Conservation (phyloP, 441 rosid species). For the Raphanus hybrid region DNA sequence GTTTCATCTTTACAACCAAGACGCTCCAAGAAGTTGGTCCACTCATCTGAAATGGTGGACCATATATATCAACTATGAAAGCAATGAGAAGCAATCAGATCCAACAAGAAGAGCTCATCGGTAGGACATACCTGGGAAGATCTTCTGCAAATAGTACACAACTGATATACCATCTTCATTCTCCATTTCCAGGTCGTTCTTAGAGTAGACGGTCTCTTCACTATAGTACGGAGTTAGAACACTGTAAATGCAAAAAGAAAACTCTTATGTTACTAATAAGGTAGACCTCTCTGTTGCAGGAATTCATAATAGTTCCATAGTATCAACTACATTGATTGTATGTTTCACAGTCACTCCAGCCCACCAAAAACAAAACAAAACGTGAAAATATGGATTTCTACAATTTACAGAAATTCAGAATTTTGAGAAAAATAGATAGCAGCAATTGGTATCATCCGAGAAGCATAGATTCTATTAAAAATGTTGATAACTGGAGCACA, state of each 20-base stretch:
- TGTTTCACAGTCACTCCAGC: conserved; percentile 3
- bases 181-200: conserved; percentile 91
- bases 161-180: conserved; percentile 98
- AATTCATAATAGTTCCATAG: conserved; percentile 15
- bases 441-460: conserved; percentile 3
- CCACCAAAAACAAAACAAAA: background rate
- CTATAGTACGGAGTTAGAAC: conserved; percentile 98
- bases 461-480: conserved; percentile 1
- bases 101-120: conserved; percentile 26
- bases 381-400: background rate
- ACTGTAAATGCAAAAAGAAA: conserved; percentile 54
- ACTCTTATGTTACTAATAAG: conserved; percentile 17
- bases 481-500: conserved; percentile 29
- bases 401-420: background rate
- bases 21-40: conserved; percentile 96
- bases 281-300: conserved; percentile 15
- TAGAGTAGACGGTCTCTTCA: conserved; percentile 96
- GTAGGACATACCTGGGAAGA: conserved; percentile 73
- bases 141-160: conserved; percentile 94
- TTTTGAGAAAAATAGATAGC: conserved; percentile 1
- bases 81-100: conserved; percentile 23
- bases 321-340: conserved; percentile 24
- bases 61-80: conserved; percentile 27
- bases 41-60: conserved; percentile 70
- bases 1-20: conserved; percentile 72